Percentiles rank a stretch among this genome's conserved stretches.
Evolutionary conservation across 2,329 filamentous ascomycete species (phyloP).

Genomic region (Pseudofabraea citricarpa): DNA sequence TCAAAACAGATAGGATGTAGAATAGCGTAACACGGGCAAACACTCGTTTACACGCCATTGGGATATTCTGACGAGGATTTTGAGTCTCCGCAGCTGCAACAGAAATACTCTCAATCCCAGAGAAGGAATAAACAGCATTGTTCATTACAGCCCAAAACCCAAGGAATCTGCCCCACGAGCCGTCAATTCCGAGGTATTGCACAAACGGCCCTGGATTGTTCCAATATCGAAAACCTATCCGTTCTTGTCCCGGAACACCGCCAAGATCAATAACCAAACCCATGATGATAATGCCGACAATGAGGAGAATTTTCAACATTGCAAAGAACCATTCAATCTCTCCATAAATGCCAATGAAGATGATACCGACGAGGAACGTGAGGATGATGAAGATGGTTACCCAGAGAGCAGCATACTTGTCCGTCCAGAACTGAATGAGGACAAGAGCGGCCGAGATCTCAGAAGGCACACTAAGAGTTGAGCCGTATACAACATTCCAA

Average conservation of each 20-base stretch:
- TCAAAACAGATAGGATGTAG: slow-evolving; percentile 41
- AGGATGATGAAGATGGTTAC: slow-evolving; percentile 33
- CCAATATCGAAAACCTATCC: slow-evolving; percentile 67
- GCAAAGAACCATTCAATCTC: slow-evolving; percentile 52
- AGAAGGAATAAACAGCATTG: slow-evolving; percentile 40
- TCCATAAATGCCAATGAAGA: slow-evolving; percentile 34
- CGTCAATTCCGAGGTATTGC: slow-evolving; percentile 53
- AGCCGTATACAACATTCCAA: slow-evolving; percentile 19
- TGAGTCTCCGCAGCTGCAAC: slow-evolving; percentile 51
- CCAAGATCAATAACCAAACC: slow-evolving; percentile 58
- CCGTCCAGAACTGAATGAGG: slow-evolving; percentile 59
- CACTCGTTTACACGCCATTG: slow-evolving; percentile 43
- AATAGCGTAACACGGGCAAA: slow-evolving; percentile 52
- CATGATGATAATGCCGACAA: slow-evolving; percentile 57
- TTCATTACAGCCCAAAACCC: slow-evolving; percentile 37
- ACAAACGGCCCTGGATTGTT: slow-evolving; percentile 61
- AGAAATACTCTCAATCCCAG: slow-evolving; percentile 46
- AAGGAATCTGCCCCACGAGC: slow-evolving; percentile 54
- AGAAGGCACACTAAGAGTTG: slow-evolving; percentile 40
- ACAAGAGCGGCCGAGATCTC: slow-evolving; percentile 61
- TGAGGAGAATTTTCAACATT: slow-evolving; percentile 53
- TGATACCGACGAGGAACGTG: slow-evolving; percentile 29
- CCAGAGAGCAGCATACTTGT: slow-evolving; percentile 42
- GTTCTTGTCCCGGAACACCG: slow-evolving; percentile 51
- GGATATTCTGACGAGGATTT: slow-evolving; percentile 47